Base-by-base conservation (phyloP, 345 rosid genomes). In the Linum trigynum region DNA sequence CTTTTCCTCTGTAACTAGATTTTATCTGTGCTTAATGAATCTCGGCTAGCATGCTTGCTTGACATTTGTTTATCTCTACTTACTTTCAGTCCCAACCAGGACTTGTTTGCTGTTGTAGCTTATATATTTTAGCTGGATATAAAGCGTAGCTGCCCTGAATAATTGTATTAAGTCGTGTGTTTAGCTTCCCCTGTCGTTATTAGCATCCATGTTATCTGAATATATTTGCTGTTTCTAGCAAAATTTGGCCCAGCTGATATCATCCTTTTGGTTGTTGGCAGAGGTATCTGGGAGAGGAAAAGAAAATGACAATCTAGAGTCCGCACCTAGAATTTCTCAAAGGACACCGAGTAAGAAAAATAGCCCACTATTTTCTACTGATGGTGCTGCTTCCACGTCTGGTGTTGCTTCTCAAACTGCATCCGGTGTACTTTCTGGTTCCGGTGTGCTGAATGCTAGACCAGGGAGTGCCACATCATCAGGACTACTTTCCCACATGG, bases 401-500 rank as follows among this genome's bases (percentile, higher is more conserved):
- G 97, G 94, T 61, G 71, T 86, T 72, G 92, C 80, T 76, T 92
- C 97, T 68, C 98, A 86, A 79, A 85, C 95, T 55, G 89, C 96
- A 61, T 92, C 98, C 5, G 97, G 98, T 57, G 92, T 90, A 55
- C 77, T 92, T 53, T 92, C 98, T 76, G 98, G 98, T 75, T 92
- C 98, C 5, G 98, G 98, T 62, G 92, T 92, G 76, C 69, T 92
- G 77, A 90, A 86, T 84, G 98, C 97, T 74, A 91, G 95, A 78
- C 87, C 92, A 11, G 97, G 97, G 75, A 86, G 99, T 77, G 83
- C 97, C 50, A 86, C 99, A 66, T 95, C 99, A 68, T 89, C 95
- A 43, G 95, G 99, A 45, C 77, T 89, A 69, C 92, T 95, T 42
- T 83, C 88, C 71, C 95, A 88, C 74, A 84, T 94, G 96, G 90